These are phyloP conservation scores for Senna siamea DNA, from an alignment of 306 rosid genomes.

Conservation along the genomic window DNA sequence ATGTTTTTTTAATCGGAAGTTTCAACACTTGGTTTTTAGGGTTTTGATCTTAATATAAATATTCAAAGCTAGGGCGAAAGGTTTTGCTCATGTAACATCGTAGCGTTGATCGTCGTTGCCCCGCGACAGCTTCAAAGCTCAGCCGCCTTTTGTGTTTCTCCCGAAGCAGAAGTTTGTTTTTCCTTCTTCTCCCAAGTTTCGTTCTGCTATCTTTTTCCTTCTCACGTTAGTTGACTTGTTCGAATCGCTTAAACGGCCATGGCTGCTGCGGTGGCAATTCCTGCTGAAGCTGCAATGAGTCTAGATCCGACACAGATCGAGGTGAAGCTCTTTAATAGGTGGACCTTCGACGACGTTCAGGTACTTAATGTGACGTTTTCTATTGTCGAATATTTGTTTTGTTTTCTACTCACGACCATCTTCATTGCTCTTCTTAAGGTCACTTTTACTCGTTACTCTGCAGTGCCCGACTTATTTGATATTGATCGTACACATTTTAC, in stretches of 20 bases:
- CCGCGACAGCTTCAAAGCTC: background rate
- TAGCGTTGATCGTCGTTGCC: background rate
- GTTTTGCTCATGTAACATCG: background rate
- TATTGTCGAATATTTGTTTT: background rate
- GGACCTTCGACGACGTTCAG: constrained; percentile 75
- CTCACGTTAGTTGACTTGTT: background rate
- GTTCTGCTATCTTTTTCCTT: background rate
- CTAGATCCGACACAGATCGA: constrained; percentile 51
- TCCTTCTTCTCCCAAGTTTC: background rate
- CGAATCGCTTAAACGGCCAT: constrained; percentile 23
- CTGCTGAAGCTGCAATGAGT: background rate
- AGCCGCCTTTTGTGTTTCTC: background rate
- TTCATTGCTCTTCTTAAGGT: background rate
- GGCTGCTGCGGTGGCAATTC: constrained; percentile 35
- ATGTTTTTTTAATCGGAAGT: too few relatives aligned
- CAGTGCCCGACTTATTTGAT: background rate
- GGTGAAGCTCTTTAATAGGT: constrained; percentile 72
- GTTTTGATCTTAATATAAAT: constrained; percentile 8
- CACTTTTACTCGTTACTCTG: background rate
- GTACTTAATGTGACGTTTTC: background rate
- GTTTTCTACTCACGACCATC: background rate
- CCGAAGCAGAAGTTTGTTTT: constrained; percentile 10
- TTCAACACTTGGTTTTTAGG: background rate
- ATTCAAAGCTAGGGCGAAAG: background rate
- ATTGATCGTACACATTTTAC: background rate